A percentile compares a stretch with the other conserved stretches of the same genome.
Conservation (phyloP, 495 filamentous ascomycete species). For the Staphylotrichum longicolle region DNA sequence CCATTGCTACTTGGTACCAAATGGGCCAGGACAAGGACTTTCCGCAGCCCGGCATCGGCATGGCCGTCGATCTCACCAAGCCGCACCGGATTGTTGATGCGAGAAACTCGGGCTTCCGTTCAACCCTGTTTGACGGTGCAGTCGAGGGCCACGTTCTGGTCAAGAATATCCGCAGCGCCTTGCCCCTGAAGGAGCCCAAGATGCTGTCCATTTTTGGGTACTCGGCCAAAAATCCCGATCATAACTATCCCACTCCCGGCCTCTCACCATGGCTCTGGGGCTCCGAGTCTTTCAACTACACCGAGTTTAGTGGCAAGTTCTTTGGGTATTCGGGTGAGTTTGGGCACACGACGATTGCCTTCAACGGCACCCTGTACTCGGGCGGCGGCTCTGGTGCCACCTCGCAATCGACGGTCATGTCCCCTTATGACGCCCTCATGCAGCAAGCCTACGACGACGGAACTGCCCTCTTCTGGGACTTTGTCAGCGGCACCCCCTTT, state of each 20-base stretch:
- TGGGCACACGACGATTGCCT: conserved; percentile 34
- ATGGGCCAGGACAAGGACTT: conserved; percentile 54
- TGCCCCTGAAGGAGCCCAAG: conserved; percentile 54
- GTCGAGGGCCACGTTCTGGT: conserved; percentile 60
- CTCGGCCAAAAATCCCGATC: conserved; percentile 45
- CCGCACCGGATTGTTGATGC: conserved; percentile 54
- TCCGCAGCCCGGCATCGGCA: conserved; percentile 46
- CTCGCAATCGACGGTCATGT: conserved; percentile 51
- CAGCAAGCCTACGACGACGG: conserved; percentile 53
- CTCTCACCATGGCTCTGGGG: conserved; percentile 45
- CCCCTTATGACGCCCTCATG: conserved; percentile 60
- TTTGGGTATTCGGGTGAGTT: conserved; percentile 12
- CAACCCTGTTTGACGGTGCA: conserved; percentile 46
- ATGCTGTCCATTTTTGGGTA: conserved; percentile 54
- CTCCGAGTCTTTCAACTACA: conserved; percentile 29
- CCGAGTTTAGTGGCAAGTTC: conserved; percentile 28
- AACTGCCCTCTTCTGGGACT: conserved; percentile 53
- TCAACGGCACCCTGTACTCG: conserved; percentile 53
- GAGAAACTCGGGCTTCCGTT: conserved; percentile 42
- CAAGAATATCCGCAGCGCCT: conserved; percentile 56
- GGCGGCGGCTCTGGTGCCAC: conserved; percentile 62
- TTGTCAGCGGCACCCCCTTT: conserved; percentile 36
- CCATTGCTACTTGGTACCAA: conserved; percentile 57
- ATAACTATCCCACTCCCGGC: conserved; percentile 35
- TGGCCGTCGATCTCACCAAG: conserved; percentile 50